A percentile compares a stretch with the other conserved stretches of the same genome.
Conservation (phyloP, 1,284 basidiomycete species). For the Rugosomyces carneus region DNA sequence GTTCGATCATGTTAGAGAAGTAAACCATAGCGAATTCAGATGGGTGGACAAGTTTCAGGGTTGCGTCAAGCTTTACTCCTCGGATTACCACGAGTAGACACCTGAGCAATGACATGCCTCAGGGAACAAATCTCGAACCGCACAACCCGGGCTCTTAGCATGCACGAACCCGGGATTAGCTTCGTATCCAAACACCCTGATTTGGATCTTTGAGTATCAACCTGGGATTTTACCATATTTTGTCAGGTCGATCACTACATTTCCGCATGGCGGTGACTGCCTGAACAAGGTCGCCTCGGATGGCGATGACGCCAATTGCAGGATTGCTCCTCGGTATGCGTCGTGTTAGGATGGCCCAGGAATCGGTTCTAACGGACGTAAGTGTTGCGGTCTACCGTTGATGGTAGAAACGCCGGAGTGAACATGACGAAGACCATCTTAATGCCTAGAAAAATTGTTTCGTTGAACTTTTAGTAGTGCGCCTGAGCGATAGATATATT, state of each 20-base stretch:
- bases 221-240: constrained; percentile 8
- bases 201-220: constrained; percentile 8
- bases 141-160: constrained; percentile 11
- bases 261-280: constrained; percentile 3
- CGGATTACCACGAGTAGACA: constrained; percentile 2
- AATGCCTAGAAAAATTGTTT: not conserved
- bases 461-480: too few species aligned
- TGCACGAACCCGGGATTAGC: constrained; percentile 9
- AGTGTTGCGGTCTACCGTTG: not conserved
- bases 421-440: not conserved
- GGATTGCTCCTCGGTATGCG: constrained; percentile 3
- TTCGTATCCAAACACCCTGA: constrained; percentile 4
- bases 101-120: not conserved
- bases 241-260: constrained; percentile 6
- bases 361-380: constrained; percentile 2
- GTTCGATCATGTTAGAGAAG: constrained; percentile 2
- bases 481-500: not conserved
- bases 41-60: not conserved
- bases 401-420: not conserved
- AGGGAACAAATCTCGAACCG: constrained; percentile 5
- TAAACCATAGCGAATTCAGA: not conserved
- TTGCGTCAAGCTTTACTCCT: constrained; percentile 3
- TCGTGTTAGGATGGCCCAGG: constrained; percentile 1
- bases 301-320: constrained; percentile 3
- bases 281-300: constrained; percentile 9